Conservation (phyloP, 1,284 basidiomycete species). For the Apiotrichum mycotoxinovorans region DNA sequence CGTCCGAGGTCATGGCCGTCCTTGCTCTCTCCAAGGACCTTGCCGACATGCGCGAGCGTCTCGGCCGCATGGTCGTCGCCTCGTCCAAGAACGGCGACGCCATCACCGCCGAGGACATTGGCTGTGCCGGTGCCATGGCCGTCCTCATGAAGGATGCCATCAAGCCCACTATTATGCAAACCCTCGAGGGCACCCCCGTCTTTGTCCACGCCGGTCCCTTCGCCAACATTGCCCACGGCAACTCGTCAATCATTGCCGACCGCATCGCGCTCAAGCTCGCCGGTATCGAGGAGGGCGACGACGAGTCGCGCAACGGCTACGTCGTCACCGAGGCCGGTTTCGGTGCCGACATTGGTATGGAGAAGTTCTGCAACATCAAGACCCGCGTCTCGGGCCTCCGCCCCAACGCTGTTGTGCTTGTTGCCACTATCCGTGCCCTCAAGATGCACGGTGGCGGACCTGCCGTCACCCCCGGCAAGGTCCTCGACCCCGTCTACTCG, state of each 20-base stretch:
- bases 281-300: constrained; percentile 89
- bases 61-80: constrained; percentile 89
- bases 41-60: constrained; percentile 75
- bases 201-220: constrained; percentile 99
- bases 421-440: constrained; percentile 93
- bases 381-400: constrained; percentile 88
- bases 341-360: constrained; percentile 98
- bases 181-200: constrained; percentile 95
- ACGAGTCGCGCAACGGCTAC: constrained; percentile 76
- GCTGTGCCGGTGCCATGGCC: constrained; percentile 90
- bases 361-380: constrained; percentile 99
- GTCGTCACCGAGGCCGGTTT: constrained; percentile 98
- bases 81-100: constrained; percentile 86
- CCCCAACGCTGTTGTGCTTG: constrained; percentile 92
- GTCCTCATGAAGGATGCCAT: constrained; percentile 99
- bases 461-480: constrained; percentile 93
- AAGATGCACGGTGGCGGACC: constrained; percentile 99
- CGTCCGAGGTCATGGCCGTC: constrained; percentile 98
- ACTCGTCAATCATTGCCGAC: constrained; percentile 97
- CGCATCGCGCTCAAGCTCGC: constrained; percentile 94
- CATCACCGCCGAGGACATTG: constrained; percentile 94
- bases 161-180: constrained; percentile 99
- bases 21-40: constrained; percentile 85
- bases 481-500: constrained; percentile 88
- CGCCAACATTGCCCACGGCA: constrained; percentile 98